A percentile compares a stretch with the other conserved stretches of the same genome.
Evolutionary conservation across 768 basidiomycete genomes (phyloP).

Genomic region (Psilocybe tampanensis): DNA sequence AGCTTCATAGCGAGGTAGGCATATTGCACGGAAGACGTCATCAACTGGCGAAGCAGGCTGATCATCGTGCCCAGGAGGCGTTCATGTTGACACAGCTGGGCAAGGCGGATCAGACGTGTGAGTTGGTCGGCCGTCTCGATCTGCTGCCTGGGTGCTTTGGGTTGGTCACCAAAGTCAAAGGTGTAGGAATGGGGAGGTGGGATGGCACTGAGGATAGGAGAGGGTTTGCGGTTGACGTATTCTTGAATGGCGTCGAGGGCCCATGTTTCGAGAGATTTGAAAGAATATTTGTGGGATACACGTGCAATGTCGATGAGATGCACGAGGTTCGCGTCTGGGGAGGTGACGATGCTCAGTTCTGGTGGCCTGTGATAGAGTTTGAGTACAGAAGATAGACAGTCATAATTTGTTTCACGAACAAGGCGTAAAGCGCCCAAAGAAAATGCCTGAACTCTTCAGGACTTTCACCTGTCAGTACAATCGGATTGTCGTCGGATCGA

Average conservation of each 20-base stretch:
- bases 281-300: slow-evolving; percentile 73
- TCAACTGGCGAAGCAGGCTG: slow-evolving; percentile 57
- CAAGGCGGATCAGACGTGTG: slow-evolving; percentile 64
- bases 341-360: slow-evolving; percentile 53
- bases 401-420: slow-evolving; percentile 47
- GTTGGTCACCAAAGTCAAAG: neutral
- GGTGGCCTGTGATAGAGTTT: slow-evolving; percentile 54
- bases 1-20: slow-evolving; percentile 75
- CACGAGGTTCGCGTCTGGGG: slow-evolving; percentile 50
- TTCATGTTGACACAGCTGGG: slow-evolving; percentile 67
- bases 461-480: slow-evolving; percentile 63
- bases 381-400: neutral
- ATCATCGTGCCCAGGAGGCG: slow-evolving; percentile 64
- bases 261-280: slow-evolving; percentile 77
- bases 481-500: slow-evolving; percentile 62
- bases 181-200: slow-evolving; percentile 28
- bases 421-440: slow-evolving; percentile 75
- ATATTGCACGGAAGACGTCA: slow-evolving; percentile 63
- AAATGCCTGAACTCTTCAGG: slow-evolving; percentile 71
- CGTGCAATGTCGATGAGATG: slow-evolving; percentile 55
- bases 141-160: slow-evolving; percentile 14
- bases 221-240: slow-evolving; percentile 58
- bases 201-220: slow-evolving; percentile 48
- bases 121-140: slow-evolving; percentile 48
- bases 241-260: slow-evolving; percentile 73